Conservation (phyloP, 768 basidiomycete genomes). For the Xerocomellus chrysenteron region DNA sequence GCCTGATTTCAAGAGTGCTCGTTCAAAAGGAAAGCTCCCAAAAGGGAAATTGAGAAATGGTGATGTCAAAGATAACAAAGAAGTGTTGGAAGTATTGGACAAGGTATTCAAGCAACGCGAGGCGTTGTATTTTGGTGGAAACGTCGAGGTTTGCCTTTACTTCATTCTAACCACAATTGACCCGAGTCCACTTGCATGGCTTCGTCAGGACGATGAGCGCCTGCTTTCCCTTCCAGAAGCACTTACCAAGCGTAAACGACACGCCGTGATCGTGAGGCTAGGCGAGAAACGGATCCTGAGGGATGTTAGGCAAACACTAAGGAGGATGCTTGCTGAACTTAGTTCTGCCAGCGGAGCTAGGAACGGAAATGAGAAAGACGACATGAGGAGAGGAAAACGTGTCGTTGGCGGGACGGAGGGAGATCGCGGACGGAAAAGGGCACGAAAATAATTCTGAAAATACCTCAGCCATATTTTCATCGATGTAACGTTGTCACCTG, state of each 20-base stretch:
- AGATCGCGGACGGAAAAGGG: slow-evolving; percentile 17
- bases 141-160: slow-evolving; percentile 41
- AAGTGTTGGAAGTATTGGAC: slow-evolving; percentile 46
- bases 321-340: slow-evolving; percentile 6
- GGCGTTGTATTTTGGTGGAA: slow-evolving; percentile 38
- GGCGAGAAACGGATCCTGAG: slow-evolving; percentile 76
- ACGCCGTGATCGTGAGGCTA: slow-evolving; percentile 71
- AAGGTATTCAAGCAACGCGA: slow-evolving; percentile 49
- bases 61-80: slow-evolving; percentile 3
- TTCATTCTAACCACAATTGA: background rate
- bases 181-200: background rate
- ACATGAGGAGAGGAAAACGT: slow-evolving; percentile 18
- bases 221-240: slow-evolving; percentile 30
- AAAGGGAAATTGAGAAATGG: slow-evolving; percentile 50
- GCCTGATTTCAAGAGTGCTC: slow-evolving; percentile 59
- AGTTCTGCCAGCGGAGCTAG: background rate
- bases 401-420: slow-evolving; percentile 1
- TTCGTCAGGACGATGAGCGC: slow-evolving; percentile 48
- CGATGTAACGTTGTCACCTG: background rate
- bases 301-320: slow-evolving; percentile 21
- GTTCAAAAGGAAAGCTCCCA: slow-evolving; percentile 67
- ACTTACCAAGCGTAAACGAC: slow-evolving; percentile 47
- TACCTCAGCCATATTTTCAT: background rate
- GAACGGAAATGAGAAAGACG: background rate
- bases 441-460: slow-evolving; percentile 9